phyloP scores from a whole-genome alignment of 129 eudicot species.

The Sambucus nigra region DNA sequence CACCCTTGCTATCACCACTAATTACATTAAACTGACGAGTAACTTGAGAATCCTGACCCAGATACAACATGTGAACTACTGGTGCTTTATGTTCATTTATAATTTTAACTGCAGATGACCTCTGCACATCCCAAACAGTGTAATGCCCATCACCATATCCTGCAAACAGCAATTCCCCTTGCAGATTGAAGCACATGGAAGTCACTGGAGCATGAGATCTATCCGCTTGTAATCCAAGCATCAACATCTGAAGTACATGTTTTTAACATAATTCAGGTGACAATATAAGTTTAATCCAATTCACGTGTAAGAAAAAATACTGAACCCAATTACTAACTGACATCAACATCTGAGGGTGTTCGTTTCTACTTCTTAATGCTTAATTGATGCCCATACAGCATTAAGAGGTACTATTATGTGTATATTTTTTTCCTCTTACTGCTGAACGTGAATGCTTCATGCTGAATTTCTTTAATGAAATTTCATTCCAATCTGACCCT shows the following conservation, averaged over 20 bases:
- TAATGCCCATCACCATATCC: constrained; percentile 90
- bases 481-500: too few species aligned
- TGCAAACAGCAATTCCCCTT: constrained; percentile 89
- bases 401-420: too few species aligned
- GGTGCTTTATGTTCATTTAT: constrained; percentile 84
- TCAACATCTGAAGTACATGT: constrained; percentile 42
- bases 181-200: constrained; percentile 94
- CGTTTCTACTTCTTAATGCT: too few species aligned
- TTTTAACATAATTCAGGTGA: constrained; percentile 13
- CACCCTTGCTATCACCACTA: constrained; percentile 91
- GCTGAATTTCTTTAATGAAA: too few species aligned
- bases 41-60: constrained; percentile 84
- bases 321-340: neutral
- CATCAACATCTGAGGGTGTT: too few species aligned
- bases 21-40: constrained; percentile 71
- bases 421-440: too few species aligned
- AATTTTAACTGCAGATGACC: constrained; percentile 45
- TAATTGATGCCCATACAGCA: too few species aligned
- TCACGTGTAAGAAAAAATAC: neutral
- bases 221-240: constrained; percentile 77
- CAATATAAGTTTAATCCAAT: neutral
- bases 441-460: too few species aligned
- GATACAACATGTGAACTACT: constrained; percentile 71
- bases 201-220: constrained; percentile 74
- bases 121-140: constrained; percentile 86